Conservation (phyloP, 805 yeast species). For the Candida hispaniensis region DNA sequence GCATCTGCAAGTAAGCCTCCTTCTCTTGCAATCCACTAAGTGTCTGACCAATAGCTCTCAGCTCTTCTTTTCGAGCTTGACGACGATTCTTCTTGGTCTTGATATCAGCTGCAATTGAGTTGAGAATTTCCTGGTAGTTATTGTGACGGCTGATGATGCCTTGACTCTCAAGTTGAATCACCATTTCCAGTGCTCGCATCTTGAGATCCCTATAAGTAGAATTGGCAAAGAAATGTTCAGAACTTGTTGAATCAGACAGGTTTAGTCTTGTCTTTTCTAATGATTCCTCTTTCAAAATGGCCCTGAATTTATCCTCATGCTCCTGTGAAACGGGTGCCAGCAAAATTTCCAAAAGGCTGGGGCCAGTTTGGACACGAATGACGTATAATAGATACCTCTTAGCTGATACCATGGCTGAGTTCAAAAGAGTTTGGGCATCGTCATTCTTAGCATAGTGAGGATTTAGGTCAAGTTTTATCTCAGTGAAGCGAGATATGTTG, state of each 20-base stretch:
- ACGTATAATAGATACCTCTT: conserved; percentile 76
- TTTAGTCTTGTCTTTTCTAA: conserved; percentile 20
- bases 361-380: conserved; percentile 66
- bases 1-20: conserved; percentile 34
- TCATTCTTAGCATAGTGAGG: conserved; percentile 38
- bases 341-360: conserved; percentile 56
- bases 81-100: conserved; percentile 43
- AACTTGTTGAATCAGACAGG: conserved; percentile 25
- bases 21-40: conserved; percentile 37
- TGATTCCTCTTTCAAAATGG: conserved; percentile 42
- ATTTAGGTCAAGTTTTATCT: conserved; percentile 47
- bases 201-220: conserved; percentile 59
- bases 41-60: conserved; percentile 37
- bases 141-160: conserved; percentile 56
- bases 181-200: conserved; percentile 58
- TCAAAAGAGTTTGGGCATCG: conserved; percentile 45
- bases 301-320: conserved; percentile 57
- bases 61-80: conserved; percentile 37
- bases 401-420: conserved; percentile 57
- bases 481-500: conserved; percentile 43
- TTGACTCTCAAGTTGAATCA: conserved; percentile 61
- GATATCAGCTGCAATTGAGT: conserved; percentile 77
- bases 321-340: conserved; percentile 53
- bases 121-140: conserved; percentile 67
- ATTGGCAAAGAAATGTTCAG: conserved; percentile 7